Evolutionary conservation across 106 monocot genomes (phyloP).

Genomic region (Iris macrosiphon): DNA sequence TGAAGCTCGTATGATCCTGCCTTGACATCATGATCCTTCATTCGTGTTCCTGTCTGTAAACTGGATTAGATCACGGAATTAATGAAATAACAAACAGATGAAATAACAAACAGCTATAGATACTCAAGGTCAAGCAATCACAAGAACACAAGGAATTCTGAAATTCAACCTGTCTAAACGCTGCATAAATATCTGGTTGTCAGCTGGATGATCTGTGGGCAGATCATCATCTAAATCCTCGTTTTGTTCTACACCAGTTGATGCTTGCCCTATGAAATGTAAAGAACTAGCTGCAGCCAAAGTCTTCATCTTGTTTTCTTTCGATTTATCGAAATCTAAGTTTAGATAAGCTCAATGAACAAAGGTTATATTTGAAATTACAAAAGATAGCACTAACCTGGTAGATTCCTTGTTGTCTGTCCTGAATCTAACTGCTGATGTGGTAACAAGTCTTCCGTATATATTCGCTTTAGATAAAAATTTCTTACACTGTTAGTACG

Average conservation of each 20-base stretch:
- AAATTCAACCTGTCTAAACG: neutral
- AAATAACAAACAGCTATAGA: neutral
- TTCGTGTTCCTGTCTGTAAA: neutral
- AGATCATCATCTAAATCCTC: neutral
- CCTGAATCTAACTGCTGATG: slow-evolving; percentile 3
- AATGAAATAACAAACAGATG: neutral
- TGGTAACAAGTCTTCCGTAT: slow-evolving; percentile 2
- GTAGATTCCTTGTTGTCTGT: neutral
- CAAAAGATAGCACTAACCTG: slow-evolving; percentile 4
- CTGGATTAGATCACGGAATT: neutral
- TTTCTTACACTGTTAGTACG: too few species aligned
- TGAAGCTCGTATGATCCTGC: too few species aligned
- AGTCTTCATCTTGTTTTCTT: slow-evolving; percentile 7
- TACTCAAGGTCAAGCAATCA: too few species aligned
- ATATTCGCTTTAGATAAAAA: slow-evolving; percentile 3
- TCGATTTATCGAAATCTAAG: neutral
- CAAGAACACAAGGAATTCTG: neutral
- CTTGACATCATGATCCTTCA: slow-evolving; percentile 4
- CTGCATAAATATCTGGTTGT: neutral
- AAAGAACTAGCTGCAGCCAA: neutral
- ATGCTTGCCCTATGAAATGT: neutral
- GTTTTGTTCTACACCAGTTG: neutral
- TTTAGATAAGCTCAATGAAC: neutral
- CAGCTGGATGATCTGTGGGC: neutral
- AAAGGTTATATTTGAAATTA: neutral